phyloP scores from a whole-genome alignment of 768 basidiomycete species.

The Gautieria morchelliformis region DNA sequence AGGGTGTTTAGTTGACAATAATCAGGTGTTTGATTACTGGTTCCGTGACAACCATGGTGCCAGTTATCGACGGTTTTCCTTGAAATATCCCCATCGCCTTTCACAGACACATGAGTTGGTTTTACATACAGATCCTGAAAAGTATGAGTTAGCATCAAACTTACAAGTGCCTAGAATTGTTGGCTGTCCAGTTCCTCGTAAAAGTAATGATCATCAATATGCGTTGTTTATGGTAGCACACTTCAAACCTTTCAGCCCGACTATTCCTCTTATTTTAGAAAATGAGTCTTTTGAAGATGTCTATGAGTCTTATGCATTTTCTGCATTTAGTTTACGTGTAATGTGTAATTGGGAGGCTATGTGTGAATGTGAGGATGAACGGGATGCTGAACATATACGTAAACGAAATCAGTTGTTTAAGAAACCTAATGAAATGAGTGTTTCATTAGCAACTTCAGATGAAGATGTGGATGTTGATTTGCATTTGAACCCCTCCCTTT shows the following conservation, averaged over 20 bases:
- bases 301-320: no score
- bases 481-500: no score
- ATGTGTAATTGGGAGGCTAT: slow-evolving; percentile 26
- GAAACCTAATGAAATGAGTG: no score
- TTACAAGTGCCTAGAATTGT: background rate
- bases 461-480: no score
- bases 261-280: background rate
- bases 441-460: no score
- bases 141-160: background rate
- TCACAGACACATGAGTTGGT: background rate
- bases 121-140: background rate
- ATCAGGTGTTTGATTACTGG: background rate
- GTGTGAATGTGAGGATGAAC: slow-evolving; percentile 25
- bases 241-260: background rate
- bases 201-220: background rate
- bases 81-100: background rate
- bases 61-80: no score
- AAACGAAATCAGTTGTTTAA: no score
- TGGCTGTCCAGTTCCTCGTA: background rate
- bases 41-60: no score
- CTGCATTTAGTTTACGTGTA: no score
- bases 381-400: slow-evolving; percentile 19
- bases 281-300: background rate
- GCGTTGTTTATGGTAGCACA: background rate
- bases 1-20: background rate